phyloP scores from a whole-genome alignment of 139 green algal genomes.

The Chloropicon primus region DNA sequence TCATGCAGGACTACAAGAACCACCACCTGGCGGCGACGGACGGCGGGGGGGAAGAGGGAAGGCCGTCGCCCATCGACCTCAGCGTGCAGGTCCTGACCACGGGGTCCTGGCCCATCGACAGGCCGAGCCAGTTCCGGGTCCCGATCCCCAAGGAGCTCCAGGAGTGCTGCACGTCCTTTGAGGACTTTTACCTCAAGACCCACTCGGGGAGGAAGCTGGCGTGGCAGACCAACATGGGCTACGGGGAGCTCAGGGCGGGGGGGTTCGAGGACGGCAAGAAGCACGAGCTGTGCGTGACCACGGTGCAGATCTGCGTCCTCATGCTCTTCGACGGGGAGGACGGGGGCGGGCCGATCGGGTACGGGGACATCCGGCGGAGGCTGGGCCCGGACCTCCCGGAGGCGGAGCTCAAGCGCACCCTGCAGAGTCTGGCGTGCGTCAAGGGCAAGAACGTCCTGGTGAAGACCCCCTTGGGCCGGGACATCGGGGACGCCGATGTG shows the following conservation, averaged over 20 bases:
- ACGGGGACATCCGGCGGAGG: constrained; percentile 37
- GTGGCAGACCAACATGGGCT: constrained; percentile 96
- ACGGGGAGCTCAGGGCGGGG: constrained; percentile 12
- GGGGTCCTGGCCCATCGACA: constrained; percentile 74
- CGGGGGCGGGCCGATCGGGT: constrained; percentile 19
- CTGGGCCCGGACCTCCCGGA: background rate
- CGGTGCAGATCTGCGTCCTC: constrained; percentile 83
- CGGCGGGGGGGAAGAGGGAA: background rate
- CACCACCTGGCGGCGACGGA: background rate
- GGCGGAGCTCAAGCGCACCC: constrained; percentile 65
- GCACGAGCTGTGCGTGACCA: constrained; percentile 83
- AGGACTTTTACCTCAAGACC: constrained; percentile 63
- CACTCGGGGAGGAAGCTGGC: constrained; percentile 71
- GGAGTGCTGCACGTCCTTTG: constrained; percentile 54
- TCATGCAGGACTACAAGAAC: background rate
- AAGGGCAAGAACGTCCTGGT: constrained; percentile 88
- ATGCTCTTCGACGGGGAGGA: constrained; percentile 88
- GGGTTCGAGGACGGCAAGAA: constrained; percentile 13
- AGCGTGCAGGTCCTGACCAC: constrained; percentile 73
- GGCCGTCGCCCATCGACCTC: background rate
- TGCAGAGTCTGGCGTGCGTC: constrained; percentile 77
- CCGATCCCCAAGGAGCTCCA: constrained; percentile 68
- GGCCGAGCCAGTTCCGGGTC: constrained; percentile 12
- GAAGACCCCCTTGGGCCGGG: constrained; percentile 71
- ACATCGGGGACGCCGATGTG: constrained; percentile 62